These are phyloP conservation scores for Wallacemonas collosoma DNA, from an alignment of 208 protist genomes.

Conservation along the genomic window DNA sequence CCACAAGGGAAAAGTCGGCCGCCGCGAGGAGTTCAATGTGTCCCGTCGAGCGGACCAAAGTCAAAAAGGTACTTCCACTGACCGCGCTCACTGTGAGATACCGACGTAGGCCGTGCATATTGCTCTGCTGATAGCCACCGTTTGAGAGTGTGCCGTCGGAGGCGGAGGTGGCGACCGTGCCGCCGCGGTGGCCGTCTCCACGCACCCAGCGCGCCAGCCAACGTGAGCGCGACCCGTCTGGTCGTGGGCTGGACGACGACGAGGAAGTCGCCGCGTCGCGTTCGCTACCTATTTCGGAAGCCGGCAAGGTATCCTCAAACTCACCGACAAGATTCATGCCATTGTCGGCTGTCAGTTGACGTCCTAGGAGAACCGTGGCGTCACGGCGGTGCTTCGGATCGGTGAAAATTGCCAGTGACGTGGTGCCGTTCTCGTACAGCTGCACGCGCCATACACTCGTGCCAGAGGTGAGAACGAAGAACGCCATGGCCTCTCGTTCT, in stretches of 20 bases:
- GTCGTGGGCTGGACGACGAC: neutral
- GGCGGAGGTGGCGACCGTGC: neutral
- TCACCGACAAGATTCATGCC: conserved; percentile 1
- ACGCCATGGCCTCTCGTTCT: conserved; percentile 23
- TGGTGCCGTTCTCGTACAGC: conserved; percentile 49
- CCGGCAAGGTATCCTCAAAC: neutral
- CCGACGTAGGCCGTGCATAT: conserved; percentile 10
- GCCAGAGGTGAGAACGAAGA: conserved; percentile 69
- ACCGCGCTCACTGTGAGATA: conserved; percentile 70
- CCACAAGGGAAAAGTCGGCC: conserved; percentile 22
- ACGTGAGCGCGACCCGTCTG: conserved; percentile 2
- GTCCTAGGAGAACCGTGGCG: neutral
- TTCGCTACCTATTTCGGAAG: neutral
- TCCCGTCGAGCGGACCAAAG: conserved; percentile 66
- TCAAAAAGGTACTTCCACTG: conserved; percentile 51
- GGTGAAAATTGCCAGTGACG: conserved; percentile 18
- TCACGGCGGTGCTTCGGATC: conserved; percentile 24
- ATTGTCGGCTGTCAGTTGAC: conserved; percentile 7
- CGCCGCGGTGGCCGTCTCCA: conserved; percentile 5
- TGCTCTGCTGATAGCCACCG: no score
- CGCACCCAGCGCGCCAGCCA: conserved; percentile 17
- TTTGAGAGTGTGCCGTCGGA: neutral
- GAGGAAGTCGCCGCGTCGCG: neutral
- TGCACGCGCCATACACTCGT: conserved; percentile 57
- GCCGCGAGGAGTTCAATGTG: conserved; percentile 67